Conservation (phyloP, 768 basidiomycete species). For the Podaxis rugospora region DNA sequence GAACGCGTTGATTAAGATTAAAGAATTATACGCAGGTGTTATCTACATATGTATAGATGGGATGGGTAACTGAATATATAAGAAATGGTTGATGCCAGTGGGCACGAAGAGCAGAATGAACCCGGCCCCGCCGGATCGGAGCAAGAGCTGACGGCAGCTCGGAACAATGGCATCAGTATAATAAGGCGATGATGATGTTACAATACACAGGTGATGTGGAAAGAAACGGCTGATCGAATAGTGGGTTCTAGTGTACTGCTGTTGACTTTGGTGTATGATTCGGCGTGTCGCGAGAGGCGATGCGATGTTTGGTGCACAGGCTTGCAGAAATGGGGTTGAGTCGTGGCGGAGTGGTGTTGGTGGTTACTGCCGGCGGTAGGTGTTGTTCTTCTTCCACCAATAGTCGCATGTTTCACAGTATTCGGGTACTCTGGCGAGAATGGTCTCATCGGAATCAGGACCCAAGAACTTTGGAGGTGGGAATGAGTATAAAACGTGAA, state of each 20-base stretch:
- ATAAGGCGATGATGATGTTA: slow-evolving; percentile 3
- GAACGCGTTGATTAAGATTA: slow-evolving; percentile 12
- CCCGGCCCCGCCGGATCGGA: slow-evolving; percentile 6
- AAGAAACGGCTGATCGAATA: background rate
- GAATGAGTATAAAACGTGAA: slow-evolving; percentile 8
- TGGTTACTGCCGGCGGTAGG: slow-evolving; percentile 31
- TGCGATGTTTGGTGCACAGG: slow-evolving; percentile 4
- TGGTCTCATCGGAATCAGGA: slow-evolving; percentile 63
- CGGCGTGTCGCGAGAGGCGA: slow-evolving; percentile 3
- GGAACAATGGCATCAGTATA: slow-evolving; percentile 3
- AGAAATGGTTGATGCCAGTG: background rate
- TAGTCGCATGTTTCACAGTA: slow-evolving; percentile 58
- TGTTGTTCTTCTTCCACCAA: slow-evolving; percentile 49
- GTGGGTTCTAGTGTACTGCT: background rate
- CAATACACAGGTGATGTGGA: background rate
- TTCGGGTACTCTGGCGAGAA: slow-evolving; percentile 44
- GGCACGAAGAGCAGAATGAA: background rate
- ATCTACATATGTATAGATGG: slow-evolving; percentile 12
- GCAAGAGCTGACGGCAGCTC: slow-evolving; percentile 4
- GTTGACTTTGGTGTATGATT: background rate
- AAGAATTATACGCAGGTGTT: slow-evolving; percentile 1
- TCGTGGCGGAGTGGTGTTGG: slow-evolving; percentile 1
- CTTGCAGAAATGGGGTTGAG: slow-evolving; percentile 9
- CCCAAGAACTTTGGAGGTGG: slow-evolving; percentile 52
- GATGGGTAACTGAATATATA: background rate